Evolutionary conservation across 2,329 filamentous ascomycete species (phyloP), one percentile per base, ranked within the genome.

Genomic region (Colletotrichum coccodes): DNA sequence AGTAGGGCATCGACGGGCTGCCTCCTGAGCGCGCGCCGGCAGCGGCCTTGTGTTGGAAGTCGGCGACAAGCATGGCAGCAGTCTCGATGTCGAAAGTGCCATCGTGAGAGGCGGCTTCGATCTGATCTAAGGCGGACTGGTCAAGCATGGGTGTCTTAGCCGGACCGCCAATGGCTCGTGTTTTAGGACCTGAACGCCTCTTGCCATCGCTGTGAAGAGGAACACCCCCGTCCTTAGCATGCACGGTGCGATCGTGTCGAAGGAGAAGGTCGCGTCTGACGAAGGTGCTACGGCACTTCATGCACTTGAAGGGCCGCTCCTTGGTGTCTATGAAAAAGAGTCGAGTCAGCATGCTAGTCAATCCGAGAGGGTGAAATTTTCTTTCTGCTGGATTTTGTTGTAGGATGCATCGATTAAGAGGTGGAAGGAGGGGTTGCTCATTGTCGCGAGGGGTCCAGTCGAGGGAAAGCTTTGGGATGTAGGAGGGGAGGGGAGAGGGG

Each of bases 201-300:
- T 98, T 97, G 73, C 93, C 92, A 81, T 98, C 96, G 81, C 94
- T 97, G 81, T 97, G 94, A 53, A 98, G 89, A 73, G 95, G 95
- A 60, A 96, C 89, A 73, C 96, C 95, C 75, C 95, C 95, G 84
- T 99, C 96, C 84, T 98, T 98, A 71, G 96, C 96, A 83, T 99
- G 96, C 72, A 99, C 96, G 73, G 96, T 99, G 77, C 96, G 93
- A 82, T 99, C 96, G 85, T 99, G 96, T 80, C 96, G 93, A 74
- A 99, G 90, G 60, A 99, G 91, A 71, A 99, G 88, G 84, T 99
- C 96, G 82, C 96, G 94, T 80, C 96, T 94, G 76, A 99, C 96
- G 80, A 99, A 99, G 71, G 96, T 99, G 86, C 95, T 98, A 78
- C 95, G 90, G 83, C 96, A 99, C 85, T 99, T 99, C 85, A 94